phyloP scores from a whole-genome alignment of 805 yeast genomes.

The Metschnikowia henanensis region DNA sequence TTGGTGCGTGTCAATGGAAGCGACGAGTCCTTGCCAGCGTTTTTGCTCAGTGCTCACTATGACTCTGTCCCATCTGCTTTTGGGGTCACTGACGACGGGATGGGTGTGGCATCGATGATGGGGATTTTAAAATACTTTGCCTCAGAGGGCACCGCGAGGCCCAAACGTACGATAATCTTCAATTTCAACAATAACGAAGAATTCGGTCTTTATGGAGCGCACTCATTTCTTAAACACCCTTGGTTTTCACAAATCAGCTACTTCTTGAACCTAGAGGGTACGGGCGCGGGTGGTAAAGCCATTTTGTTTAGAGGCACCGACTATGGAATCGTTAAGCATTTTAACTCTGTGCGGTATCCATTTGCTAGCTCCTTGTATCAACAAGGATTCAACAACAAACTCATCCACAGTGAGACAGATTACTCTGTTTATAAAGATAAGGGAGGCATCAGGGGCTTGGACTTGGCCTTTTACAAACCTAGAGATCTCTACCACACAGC shows the following conservation, averaged over 20 bases:
- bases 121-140: slow-evolving; percentile 59
- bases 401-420: slow-evolving; percentile 82
- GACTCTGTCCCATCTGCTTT: slow-evolving; percentile 86
- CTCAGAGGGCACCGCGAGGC: slow-evolving; percentile 40
- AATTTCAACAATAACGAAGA: slow-evolving; percentile 92
- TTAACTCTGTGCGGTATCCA: slow-evolving; percentile 59
- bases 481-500: slow-evolving; percentile 81
- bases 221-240: slow-evolving; percentile 67
- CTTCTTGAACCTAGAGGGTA: slow-evolving; percentile 85
- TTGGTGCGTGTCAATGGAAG: slow-evolving; percentile 72
- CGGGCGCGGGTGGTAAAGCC: slow-evolving; percentile 89
- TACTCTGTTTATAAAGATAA: slow-evolving; percentile 65
- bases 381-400: slow-evolving; percentile 75
- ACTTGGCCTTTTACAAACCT: slow-evolving; percentile 86
- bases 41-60: slow-evolving; percentile 80
- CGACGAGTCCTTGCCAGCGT: slow-evolving; percentile 57
- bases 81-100: slow-evolving; percentile 93
- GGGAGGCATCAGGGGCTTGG: slow-evolving; percentile 77
- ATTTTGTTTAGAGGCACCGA: slow-evolving; percentile 84
- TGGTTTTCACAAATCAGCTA: slow-evolving; percentile 63
- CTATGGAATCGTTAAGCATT: slow-evolving; percentile 61
- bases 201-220: slow-evolving; percentile 82
- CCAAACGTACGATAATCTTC: slow-evolving; percentile 71
- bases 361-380: slow-evolving; percentile 81
- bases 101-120: slow-evolving; percentile 79